phyloP scores from a whole-genome alignment of 495 filamentous ascomycete genomes.

The Podospora sp. region DNA sequence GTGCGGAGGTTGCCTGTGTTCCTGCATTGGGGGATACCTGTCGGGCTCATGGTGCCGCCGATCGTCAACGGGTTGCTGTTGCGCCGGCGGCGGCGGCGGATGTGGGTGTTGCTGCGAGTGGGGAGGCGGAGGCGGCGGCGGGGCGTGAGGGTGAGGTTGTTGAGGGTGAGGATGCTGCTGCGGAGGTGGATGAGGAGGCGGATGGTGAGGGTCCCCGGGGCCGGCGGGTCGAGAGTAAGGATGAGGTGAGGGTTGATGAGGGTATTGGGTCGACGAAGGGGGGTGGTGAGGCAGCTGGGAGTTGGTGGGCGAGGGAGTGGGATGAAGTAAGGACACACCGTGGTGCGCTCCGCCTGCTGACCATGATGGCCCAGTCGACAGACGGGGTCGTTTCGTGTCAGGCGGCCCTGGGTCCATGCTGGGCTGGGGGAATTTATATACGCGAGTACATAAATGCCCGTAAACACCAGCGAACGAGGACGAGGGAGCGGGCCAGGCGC shows the following conservation, averaged over 20 bases:
- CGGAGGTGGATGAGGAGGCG: slow-evolving; percentile 11
- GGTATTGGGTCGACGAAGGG: slow-evolving; percentile 45
- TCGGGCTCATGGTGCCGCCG: slow-evolving; percentile 55
- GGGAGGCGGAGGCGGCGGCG: slow-evolving; percentile 24
- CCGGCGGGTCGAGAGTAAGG: slow-evolving; percentile 43
- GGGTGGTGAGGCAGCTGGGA: slow-evolving; percentile 45
- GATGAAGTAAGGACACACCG: slow-evolving; percentile 50
- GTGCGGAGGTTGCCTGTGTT: slow-evolving; percentile 51
- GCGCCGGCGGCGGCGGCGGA: slow-evolving; percentile 16
- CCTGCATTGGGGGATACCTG: slow-evolving; percentile 52
- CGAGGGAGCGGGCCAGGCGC: background rate
- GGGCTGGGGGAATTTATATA: slow-evolving; percentile 42
- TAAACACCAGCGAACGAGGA: slow-evolving; percentile 38
- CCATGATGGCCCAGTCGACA: slow-evolving; percentile 48
- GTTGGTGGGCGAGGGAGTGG: slow-evolving; percentile 43
- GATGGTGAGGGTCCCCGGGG: slow-evolving; percentile 34
- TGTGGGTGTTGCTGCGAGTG: slow-evolving; percentile 20
- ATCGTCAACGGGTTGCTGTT: slow-evolving; percentile 43
- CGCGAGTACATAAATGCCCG: slow-evolving; percentile 41
- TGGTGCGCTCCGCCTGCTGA: slow-evolving; percentile 44
- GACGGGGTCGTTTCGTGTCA: slow-evolving; percentile 52
- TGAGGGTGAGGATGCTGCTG: slow-evolving; percentile 19
- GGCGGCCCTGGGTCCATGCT: slow-evolving; percentile 55
- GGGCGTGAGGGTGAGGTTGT: slow-evolving; percentile 3
- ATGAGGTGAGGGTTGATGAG: slow-evolving; percentile 8